Evolutionary conservation across 2,329 filamentous ascomycete species (phyloP).

Genomic region (Colletotrichum lindemuthianum): DNA sequence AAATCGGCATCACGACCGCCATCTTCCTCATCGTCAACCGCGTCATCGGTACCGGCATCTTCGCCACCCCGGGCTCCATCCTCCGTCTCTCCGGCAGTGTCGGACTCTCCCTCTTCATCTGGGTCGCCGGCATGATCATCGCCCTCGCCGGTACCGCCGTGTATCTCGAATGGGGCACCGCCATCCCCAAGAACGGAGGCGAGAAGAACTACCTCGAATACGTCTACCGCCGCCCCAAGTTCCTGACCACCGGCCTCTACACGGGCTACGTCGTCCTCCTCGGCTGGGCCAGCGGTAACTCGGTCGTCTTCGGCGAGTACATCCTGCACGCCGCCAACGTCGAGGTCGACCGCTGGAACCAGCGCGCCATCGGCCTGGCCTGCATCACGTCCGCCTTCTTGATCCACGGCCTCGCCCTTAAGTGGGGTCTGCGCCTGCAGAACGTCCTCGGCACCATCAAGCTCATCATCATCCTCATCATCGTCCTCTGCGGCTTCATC

Average conservation of each 20-base stretch:
- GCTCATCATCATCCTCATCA: conserved; percentile 71
- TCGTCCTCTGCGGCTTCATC: conserved; percentile 70
- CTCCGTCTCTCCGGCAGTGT: conserved; percentile 67
- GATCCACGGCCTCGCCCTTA: conserved; percentile 71
- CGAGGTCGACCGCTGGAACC: conserved; percentile 73
- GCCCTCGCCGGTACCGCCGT: conserved; percentile 71
- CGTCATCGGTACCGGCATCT: conserved; percentile 75
- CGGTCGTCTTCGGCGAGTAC: conserved; percentile 76
- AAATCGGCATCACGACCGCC: conserved; percentile 66
- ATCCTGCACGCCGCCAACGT: conserved; percentile 72
- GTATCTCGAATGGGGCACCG: conserved; percentile 74
- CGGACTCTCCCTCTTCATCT: conserved; percentile 71
- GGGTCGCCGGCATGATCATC: conserved; percentile 71
- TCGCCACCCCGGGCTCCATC: conserved; percentile 70
- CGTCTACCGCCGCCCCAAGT: conserved; percentile 68
- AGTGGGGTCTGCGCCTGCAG: conserved; percentile 74
- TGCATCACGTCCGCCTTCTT: conserved; percentile 73
- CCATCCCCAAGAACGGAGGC: conserved; percentile 71
- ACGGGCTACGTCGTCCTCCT: conserved; percentile 70
- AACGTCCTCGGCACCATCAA: conserved; percentile 74
- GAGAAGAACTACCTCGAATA: conserved; percentile 76
- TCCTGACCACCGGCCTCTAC: conserved; percentile 70
- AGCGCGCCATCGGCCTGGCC: conserved; percentile 72
- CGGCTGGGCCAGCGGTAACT: conserved; percentile 74
- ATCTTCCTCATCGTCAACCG: conserved; percentile 72